Conservation (phyloP, 352 stramenopile genomes). For the Phytophthora hybrid region DNA sequence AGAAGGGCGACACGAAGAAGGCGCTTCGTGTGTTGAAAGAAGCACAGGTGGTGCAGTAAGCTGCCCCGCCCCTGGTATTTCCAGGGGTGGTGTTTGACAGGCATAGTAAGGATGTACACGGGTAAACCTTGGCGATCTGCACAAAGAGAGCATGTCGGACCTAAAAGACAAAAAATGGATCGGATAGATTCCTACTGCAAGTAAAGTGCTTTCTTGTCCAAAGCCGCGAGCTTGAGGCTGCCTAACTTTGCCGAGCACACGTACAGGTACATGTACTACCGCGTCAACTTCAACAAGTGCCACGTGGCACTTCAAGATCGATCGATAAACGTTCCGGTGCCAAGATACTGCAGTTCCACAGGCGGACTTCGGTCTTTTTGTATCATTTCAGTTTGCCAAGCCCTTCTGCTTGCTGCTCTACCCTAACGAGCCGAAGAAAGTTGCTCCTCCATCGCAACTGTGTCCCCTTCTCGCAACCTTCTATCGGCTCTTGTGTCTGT, state of each 20-base stretch:
- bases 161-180: conserved; percentile 28
- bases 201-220: neutral
- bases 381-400: conserved; percentile 34
- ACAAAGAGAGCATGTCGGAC: conserved; percentile 27
- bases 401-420: conserved; percentile 46
- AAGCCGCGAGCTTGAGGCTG: neutral
- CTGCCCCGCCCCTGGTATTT: conserved; percentile 6
- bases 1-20: conserved; percentile 92
- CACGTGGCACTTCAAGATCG: conserved; percentile 17
- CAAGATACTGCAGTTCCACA: conserved; percentile 30
- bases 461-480: conserved; percentile 22
- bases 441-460: conserved; percentile 27
- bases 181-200: conserved; percentile 26
- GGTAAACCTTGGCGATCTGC: conserved; percentile 21
- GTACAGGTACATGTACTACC: neutral
- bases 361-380: conserved; percentile 27
- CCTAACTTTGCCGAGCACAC: too few species aligned
- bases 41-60: conserved; percentile 76
- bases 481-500: conserved; percentile 39
- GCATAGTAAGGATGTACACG: conserved; percentile 38
- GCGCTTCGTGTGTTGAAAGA: conserved; percentile 88
- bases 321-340: conserved; percentile 10
- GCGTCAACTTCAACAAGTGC: conserved; percentile 3
- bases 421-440: conserved; percentile 36
- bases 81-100: conserved; percentile 16